Conservation (phyloP, 768 basidiomycete species). For the Trametes villosa region DNA sequence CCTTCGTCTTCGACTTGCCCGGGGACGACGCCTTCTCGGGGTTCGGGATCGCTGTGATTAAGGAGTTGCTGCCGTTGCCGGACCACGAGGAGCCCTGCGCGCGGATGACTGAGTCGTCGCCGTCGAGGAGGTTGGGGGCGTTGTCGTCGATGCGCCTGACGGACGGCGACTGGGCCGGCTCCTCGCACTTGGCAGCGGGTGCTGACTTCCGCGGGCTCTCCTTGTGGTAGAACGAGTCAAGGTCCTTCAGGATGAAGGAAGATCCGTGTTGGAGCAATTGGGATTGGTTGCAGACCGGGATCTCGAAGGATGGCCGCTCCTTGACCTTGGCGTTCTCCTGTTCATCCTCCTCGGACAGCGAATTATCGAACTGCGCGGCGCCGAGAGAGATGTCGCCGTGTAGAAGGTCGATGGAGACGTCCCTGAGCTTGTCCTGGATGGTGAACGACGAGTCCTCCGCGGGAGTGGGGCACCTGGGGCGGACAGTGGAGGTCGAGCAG, state of each 20-base stretch:
- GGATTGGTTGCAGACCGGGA: neutral
- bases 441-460: neutral
- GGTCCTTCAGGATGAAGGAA: neutral
- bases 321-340: neutral
- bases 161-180: neutral
- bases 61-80: neutral
- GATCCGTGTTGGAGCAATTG: neutral
- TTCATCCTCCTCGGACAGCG: neutral
- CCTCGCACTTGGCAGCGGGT: neutral
- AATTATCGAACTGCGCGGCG: neutral
- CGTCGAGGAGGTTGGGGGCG: neutral
- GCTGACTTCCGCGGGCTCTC: neutral
- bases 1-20: neutral
- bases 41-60: neutral
- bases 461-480: neutral
- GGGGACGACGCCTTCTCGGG: too few species aligned
- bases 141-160: neutral
- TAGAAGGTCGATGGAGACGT: neutral
- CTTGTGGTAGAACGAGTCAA: neutral
- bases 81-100: neutral
- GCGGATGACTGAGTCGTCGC: too few species aligned
- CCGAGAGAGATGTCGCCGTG: neutral
- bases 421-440: neutral
- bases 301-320: neutral
- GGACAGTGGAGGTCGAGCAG: neutral